Evolutionary conservation across 805 yeast genomes (phyloP).

Genomic region (Ogataea ganodermae): DNA sequence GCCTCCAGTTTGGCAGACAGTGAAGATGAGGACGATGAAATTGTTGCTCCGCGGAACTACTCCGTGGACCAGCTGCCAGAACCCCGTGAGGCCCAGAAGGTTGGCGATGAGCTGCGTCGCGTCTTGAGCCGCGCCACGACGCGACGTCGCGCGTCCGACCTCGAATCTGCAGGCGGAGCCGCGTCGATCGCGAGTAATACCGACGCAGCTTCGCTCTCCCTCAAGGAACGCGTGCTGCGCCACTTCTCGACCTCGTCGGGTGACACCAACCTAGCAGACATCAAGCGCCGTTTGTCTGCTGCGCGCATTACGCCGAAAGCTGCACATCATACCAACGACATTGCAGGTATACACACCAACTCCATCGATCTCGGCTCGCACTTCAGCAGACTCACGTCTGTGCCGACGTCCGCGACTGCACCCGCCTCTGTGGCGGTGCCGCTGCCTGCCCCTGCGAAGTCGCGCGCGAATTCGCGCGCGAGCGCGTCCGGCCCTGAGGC

Average conservation of each 20-base stretch:
- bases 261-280: conserved; percentile 32
- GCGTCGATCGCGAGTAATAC: neutral
- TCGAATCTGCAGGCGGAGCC: conserved; percentile 23
- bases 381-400: neutral
- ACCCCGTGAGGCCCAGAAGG: conserved; percentile 23
- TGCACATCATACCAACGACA: conserved; percentile 44
- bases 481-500: neutral
- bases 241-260: conserved; percentile 36
- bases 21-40: conserved; percentile 2
- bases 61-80: conserved; percentile 33
- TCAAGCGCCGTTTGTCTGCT: conserved; percentile 35
- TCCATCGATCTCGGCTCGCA: conserved; percentile 20
- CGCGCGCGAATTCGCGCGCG: neutral
- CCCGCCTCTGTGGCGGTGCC: conserved; percentile 3
- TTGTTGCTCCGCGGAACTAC: conserved; percentile 15
- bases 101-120: conserved; percentile 28
- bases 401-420: conserved; percentile 1
- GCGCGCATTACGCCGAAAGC: conserved; percentile 45
- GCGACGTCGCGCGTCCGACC: conserved; percentile 20
- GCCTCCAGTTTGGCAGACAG: conserved; percentile 41
- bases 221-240: conserved; percentile 22
- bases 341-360: conserved; percentile 44
- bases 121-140: conserved; percentile 22
- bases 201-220: conserved; percentile 1
- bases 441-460: neutral